A percentile compares a stretch with the other conserved stretches of the same genome.
phyloP scores from a whole-genome alignment of 257 asterid species.

The Voacanga thouarsii region DNA sequence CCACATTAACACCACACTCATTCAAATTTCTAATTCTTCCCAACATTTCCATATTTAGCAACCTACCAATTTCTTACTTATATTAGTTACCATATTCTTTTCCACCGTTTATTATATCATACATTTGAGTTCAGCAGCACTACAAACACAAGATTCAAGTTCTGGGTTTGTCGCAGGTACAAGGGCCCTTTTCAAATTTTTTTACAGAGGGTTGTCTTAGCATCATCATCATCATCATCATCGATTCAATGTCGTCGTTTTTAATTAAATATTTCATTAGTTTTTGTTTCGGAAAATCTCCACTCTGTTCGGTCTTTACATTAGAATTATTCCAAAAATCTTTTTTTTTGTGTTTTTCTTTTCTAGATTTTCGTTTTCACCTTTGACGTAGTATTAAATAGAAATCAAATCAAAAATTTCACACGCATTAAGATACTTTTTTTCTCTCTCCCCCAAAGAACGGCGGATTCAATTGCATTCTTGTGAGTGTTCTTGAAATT shows the following conservation, averaged over 20 bases:
- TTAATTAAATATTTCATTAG: not conserved
- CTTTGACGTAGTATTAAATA: constrained; percentile 1
- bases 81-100: not conserved
- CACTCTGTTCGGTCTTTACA: constrained; percentile 6
- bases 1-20: not conserved
- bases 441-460: not conserved
- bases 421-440: too few species aligned
- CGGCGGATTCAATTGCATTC: not conserved
- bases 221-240: not conserved
- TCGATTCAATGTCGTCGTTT: too few species aligned
- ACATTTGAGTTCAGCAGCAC: not conserved
- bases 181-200: too few species aligned
- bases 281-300: not conserved
- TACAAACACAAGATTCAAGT: not conserved
- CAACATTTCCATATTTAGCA: not conserved
- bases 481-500: constrained; percentile 6
- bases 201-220: not conserved
- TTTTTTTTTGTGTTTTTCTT: not conserved
- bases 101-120: not conserved
- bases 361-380: constrained; percentile 10
- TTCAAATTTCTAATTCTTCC: constrained; percentile 1
- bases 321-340: not conserved
- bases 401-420: not conserved
- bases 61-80: not conserved
- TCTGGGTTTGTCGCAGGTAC: not conserved